Base-by-base conservation (phyloP, 352 stramenopile genomes). In the Thraustotheca clavata region DNA sequence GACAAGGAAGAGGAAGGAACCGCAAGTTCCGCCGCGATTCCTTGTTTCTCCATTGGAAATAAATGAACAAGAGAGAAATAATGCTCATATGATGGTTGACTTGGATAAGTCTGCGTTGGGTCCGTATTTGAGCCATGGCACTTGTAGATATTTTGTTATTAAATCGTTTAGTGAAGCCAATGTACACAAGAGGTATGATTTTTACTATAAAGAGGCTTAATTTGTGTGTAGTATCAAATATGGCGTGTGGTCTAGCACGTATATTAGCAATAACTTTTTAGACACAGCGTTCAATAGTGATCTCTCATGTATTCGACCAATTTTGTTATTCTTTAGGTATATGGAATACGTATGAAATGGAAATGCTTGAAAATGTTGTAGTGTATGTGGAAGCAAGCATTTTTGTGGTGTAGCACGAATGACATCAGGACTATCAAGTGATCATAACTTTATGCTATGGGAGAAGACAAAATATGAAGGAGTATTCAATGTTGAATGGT, bases 151-250 rank as follows among this genome's bases (percentile, higher is more conserved):
- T 69, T 92, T 92, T 55, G 80, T 92, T 48, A 70, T 90, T 69
- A 92, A 92, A 69, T 88, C 77, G 22, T 92, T 92, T 61, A 92
- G 83, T 55, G 83, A 92, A 49, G 78, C 76, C n/a, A 89, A 92
- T 50, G 65, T 92, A 41, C 83, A 92, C 73, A 90, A 88, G 71
- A 92, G 55, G 55, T 62, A 61, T 4, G 6, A 50, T 50, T 11
- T 18, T 52, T 31, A 9, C 2, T 2, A 24, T 24, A 14, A 48
- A 14, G 11, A 22, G 20, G 49, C 49, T 24, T 1, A 40, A 14
- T 14, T 16, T 35, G 8, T 8, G 26, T 29, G 34, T 62, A 62
- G 83, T 46, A 73, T 92, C 46, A 92, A 92, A 71, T 92, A 77
- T 60, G 83, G 83, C 33, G 61, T 92, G 49, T 92, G 83, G 83